Percentiles rank a stretch among this genome's conserved stretches.
These are phyloP conservation scores for Selaginella moellendorffii DNA, from an alignment of 75 land plant genomes.

Conservation along the genomic window DNA sequence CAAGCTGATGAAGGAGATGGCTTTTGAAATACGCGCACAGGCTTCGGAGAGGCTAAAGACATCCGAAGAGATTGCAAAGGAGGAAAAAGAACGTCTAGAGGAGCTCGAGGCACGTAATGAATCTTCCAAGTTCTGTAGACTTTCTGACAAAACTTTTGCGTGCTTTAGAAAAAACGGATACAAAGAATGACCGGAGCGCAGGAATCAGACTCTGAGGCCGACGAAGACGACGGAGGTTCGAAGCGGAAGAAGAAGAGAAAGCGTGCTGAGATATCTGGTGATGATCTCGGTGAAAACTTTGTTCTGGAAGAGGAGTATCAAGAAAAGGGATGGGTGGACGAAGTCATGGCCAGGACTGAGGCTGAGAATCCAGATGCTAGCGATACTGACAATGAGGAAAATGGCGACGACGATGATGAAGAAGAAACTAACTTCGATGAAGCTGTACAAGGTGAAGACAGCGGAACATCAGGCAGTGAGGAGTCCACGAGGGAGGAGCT, in stretches of 20 bases:
- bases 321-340: constrained; percentile 65
- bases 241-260: constrained; percentile 15
- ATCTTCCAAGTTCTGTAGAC: not conserved
- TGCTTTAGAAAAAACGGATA: constrained; percentile 69
- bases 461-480: constrained; percentile 15
- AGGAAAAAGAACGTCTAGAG: constrained; percentile 70
- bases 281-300: constrained; percentile 92
- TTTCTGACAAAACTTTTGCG: not conserved
- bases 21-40: constrained; percentile 58
- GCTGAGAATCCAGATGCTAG: too few species aligned
- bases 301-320: constrained; percentile 27
- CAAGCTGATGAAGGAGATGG: constrained; percentile 60
- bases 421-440: constrained; percentile 14
- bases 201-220: constrained; percentile 38
- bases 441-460: constrained; percentile 19
- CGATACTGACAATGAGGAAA: constrained; percentile 23
- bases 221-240: constrained; percentile 24
- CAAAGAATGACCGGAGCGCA: constrained; percentile 54
- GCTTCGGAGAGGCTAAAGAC: constrained; percentile 80
- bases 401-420: constrained; percentile 27
- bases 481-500: constrained; percentile 11
- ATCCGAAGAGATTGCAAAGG: constrained; percentile 75
- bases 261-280: constrained; percentile 45
- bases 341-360: constrained; percentile 39
- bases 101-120: constrained; percentile 46